Evolutionary conservation across 257 asterid genomes (phyloP).

Genomic region (Sherardia arvensis): DNA sequence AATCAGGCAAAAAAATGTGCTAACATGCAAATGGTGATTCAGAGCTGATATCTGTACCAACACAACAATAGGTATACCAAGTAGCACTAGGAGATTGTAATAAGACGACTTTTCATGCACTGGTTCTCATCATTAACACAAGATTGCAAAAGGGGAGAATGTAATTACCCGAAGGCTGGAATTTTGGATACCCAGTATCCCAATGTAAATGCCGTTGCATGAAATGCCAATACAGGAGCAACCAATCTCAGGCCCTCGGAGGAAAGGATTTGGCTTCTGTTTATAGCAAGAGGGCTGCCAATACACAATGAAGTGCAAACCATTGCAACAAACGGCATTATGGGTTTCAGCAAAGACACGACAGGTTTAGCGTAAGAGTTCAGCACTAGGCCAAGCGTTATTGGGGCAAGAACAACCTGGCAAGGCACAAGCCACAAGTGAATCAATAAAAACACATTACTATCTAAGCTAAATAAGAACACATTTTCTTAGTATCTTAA

Average conservation of each 20-base stretch:
- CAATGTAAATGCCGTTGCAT: conserved; percentile 65
- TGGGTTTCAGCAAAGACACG: conserved; percentile 72
- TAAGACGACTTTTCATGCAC: neutral
- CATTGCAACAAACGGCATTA: conserved; percentile 97
- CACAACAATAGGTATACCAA: neutral
- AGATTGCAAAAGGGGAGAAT: conserved; percentile 2
- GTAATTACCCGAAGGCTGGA: conserved; percentile 57
- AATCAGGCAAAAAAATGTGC: neutral
- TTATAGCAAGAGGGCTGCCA: conserved; percentile 96
- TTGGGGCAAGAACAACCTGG: conserved; percentile 90
- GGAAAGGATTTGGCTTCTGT: conserved; percentile 75
- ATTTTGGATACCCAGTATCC: conserved; percentile 87
- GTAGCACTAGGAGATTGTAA: neutral
- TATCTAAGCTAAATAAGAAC: neutral
- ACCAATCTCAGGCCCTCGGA: conserved; percentile 69
- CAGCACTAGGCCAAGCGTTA: conserved; percentile 66
- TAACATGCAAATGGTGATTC: neutral
- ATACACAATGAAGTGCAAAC: conserved; percentile 88
- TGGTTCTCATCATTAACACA: neutral
- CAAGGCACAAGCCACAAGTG: neutral
- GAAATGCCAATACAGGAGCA: conserved; percentile 75
- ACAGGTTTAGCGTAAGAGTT: conserved; percentile 83
- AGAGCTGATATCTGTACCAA: neutral
- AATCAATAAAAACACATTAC: too few species aligned
- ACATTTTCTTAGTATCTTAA: neutral